A percentile compares a stretch with the other conserved stretches of the same genome.
Conservation (phyloP, 1,284 basidiomycete species). For the Trichosporon coremiiforme region DNA sequence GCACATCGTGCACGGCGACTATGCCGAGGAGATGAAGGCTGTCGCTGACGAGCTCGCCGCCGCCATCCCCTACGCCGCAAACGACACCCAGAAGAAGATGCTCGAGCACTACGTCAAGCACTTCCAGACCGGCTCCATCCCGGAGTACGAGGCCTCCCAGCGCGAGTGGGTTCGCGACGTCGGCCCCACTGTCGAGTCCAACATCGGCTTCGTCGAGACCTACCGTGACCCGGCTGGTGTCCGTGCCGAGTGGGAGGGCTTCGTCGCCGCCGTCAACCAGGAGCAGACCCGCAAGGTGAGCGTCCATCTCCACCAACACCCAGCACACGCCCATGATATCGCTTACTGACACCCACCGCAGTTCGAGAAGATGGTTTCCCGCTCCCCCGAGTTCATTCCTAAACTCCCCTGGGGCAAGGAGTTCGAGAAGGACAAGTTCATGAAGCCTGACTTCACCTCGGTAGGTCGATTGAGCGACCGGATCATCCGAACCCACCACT, state of each 20-base stretch:
- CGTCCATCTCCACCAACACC: neutral
- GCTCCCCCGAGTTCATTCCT: constrained; percentile 74
- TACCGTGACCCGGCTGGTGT: constrained; percentile 62
- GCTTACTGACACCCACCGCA: neutral
- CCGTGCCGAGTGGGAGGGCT: constrained; percentile 82
- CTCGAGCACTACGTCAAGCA: constrained; percentile 75
- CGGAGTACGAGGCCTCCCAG: constrained; percentile 73
- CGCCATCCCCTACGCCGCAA: constrained; percentile 72
- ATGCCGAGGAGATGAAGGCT: constrained; percentile 19
- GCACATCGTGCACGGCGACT: constrained; percentile 31
- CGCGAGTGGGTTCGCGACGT: constrained; percentile 80
- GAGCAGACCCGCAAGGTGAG: constrained; percentile 66
- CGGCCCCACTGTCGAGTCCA: constrained; percentile 70
- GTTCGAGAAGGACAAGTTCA: constrained; percentile 71
- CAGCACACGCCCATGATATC: neutral
- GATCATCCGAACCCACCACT: neutral
- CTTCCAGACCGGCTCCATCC: constrained; percentile 74
- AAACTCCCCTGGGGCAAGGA: constrained; percentile 77
- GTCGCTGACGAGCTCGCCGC: constrained; percentile 44
- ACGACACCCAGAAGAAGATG: constrained; percentile 71
- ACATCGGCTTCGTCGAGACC: constrained; percentile 62
- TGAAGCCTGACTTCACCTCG: constrained; percentile 75
- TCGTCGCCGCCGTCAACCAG: constrained; percentile 84
- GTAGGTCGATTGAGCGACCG: neutral
- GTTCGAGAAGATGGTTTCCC: constrained; percentile 72